Percentiles rank a stretch among this genome's conserved stretches.
phyloP scores from a whole-genome alignment of 2,329 filamentous ascomycete species.

The Aspergillus sojae region DNA sequence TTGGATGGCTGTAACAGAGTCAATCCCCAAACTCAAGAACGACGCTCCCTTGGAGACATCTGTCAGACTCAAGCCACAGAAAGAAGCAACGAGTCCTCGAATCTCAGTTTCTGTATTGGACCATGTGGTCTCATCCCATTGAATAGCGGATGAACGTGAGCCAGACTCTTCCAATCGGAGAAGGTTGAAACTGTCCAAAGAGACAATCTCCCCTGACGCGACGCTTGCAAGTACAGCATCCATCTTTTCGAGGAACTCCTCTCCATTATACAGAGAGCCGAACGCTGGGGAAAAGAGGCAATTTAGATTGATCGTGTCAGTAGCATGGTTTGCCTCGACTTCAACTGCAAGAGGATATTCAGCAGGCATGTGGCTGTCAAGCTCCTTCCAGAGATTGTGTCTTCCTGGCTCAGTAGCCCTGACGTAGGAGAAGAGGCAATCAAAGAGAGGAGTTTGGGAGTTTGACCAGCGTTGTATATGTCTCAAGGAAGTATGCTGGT shows the following conservation, averaged over 20 bases:
- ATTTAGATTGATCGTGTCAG: constrained; percentile 27
- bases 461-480: constrained; percentile 40
- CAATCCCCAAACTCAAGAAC: constrained; percentile 36
- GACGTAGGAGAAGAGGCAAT: constrained; percentile 39
- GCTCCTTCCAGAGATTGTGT: constrained; percentile 31
- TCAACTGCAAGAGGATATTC: constrained; percentile 42
- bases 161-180: constrained; percentile 6
- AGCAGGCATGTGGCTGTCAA: constrained; percentile 38
- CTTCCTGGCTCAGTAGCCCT: constrained; percentile 16
- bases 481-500: constrained; percentile 39
- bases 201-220: constrained; percentile 25
- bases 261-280: constrained; percentile 22
- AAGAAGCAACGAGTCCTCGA: constrained; percentile 24
- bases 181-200: constrained; percentile 28
- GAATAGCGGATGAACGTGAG: neutral
- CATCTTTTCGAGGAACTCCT: constrained; percentile 35
- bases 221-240: constrained; percentile 34
- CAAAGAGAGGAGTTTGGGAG: constrained; percentile 35
- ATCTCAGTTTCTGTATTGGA: constrained; percentile 27
- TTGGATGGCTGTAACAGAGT: constrained; percentile 37
- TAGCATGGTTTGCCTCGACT: constrained; percentile 29
- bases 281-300: constrained; percentile 31
- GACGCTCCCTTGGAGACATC: constrained; percentile 34
- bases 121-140: constrained; percentile 28
- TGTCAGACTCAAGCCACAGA: constrained; percentile 25